phyloP scores from a whole-genome alignment of 331 rosid species.

The Acacia concinna region DNA sequence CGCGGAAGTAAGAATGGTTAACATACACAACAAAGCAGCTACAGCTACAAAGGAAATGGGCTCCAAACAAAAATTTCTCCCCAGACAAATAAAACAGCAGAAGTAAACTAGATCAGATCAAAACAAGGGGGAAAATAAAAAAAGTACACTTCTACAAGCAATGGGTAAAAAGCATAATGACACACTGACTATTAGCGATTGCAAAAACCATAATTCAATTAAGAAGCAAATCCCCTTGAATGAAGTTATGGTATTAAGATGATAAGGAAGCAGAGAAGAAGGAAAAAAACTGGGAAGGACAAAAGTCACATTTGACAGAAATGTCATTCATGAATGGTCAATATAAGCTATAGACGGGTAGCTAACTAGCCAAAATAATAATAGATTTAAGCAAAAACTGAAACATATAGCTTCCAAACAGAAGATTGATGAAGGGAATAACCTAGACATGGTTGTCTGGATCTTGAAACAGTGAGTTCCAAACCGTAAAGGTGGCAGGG shows the following conservation, averaged over 20 bases:
- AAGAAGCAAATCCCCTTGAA: neutral
- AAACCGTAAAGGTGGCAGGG: slow-evolving; percentile 14
- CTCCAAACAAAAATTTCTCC: neutral
- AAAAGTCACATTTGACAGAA: neutral
- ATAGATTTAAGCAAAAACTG: neutral
- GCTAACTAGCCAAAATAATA: neutral
- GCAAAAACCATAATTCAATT: neutral
- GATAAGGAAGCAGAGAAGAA: neutral
- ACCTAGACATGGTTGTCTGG: slow-evolving; percentile 61
- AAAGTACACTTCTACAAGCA: neutral
- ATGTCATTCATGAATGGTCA: neutral
- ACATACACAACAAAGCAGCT: neutral
- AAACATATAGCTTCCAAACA: neutral
- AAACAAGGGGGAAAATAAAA: no score
- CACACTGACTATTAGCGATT: neutral
- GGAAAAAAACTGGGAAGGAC: neutral
- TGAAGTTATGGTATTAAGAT: neutral
- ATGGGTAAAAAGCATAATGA: neutral
- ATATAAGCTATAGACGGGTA: neutral
- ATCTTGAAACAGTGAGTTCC: slow-evolving; percentile 21
- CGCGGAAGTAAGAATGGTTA: neutral
- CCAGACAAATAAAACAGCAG: neutral
- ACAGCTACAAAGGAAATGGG: neutral
- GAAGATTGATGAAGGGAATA: slow-evolving; percentile 2
- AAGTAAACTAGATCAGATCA: neutral